phyloP scores from a whole-genome alignment of 192 early-diverging fungal species.

The Podila verticillata region DNA sequence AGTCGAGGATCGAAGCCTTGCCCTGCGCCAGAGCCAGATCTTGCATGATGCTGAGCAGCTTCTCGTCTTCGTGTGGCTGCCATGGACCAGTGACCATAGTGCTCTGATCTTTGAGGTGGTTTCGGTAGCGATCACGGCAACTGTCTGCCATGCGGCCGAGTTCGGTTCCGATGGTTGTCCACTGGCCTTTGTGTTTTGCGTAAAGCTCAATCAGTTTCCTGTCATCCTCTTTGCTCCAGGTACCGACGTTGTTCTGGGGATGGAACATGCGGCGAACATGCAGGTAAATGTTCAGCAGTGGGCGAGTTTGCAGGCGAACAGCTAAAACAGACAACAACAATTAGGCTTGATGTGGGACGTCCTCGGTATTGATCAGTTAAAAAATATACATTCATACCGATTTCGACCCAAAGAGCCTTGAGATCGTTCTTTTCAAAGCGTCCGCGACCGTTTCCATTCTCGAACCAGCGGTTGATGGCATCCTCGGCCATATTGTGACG shows the following conservation, averaged over 20 bases:
- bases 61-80: constrained; percentile 47
- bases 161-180: constrained; percentile 51
- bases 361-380: too few species aligned
- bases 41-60: constrained; percentile 41
- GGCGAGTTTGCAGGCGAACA: constrained; percentile 34
- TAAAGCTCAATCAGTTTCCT: constrained; percentile 38
- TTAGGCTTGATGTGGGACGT: not conserved
- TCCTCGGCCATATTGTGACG: constrained; percentile 48
- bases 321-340: constrained; percentile 10
- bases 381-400: constrained; percentile 15
- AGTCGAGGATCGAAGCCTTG: constrained; percentile 44
- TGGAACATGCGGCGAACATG: constrained; percentile 54
- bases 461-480: constrained; percentile 46
- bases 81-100: constrained; percentile 49
- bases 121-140: constrained; percentile 51
- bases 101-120: constrained; percentile 41
- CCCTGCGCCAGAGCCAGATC: constrained; percentile 47
- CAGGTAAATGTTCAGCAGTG: constrained; percentile 44
- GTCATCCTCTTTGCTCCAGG: constrained; percentile 55
- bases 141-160: constrained; percentile 48
- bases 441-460: constrained; percentile 45
- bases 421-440: constrained; percentile 50
- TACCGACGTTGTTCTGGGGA: constrained; percentile 47
- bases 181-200: constrained; percentile 40
- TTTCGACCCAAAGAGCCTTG: constrained; percentile 47